A percentile compares a stretch with the other conserved stretches of the same genome.
These are phyloP conservation scores for Ceratopteris richardii DNA, from an alignment of 75 land plant genomes.

Conservation along the genomic window DNA sequence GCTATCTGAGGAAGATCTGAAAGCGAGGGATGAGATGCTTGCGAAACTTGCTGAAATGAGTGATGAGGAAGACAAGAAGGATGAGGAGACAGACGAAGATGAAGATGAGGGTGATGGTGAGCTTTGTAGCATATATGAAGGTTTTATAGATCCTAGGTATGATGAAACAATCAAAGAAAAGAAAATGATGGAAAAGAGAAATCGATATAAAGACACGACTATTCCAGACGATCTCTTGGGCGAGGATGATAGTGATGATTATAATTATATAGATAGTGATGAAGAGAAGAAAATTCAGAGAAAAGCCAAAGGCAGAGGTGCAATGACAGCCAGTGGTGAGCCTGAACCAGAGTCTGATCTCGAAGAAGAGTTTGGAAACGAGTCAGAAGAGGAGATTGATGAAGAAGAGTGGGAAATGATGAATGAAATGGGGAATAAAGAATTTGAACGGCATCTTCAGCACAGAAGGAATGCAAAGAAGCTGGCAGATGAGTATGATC, in stretches of 20 bases:
- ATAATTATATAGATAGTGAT: constrained; percentile 2
- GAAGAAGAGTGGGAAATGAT: constrained; percentile 2
- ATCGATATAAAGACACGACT: neutral
- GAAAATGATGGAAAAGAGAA: neutral
- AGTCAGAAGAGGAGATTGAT: neutral
- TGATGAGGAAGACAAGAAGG: neutral
- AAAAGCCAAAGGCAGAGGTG: neutral
- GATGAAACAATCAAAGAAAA: neutral
- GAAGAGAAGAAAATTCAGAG: neutral
- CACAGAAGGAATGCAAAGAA: constrained; percentile 4
- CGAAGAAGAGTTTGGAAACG: neutral
- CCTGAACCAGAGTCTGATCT: neutral
- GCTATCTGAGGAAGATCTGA: constrained; percentile 1
- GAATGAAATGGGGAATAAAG: neutral
- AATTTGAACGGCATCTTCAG: neutral
- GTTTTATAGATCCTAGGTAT: constrained; percentile 5
- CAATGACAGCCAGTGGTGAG: neutral
- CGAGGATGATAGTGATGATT: neutral
- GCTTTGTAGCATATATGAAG: neutral
- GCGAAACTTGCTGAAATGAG: neutral
- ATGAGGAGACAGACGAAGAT: neutral
- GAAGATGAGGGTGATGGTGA: constrained; percentile 1
- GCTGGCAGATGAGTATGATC: neutral
- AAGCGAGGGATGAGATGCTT: neutral
- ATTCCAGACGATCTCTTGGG: neutral